Evolutionary conservation across 345 rosid species (phyloP).

Genomic region (Brassica cretica): DNA sequence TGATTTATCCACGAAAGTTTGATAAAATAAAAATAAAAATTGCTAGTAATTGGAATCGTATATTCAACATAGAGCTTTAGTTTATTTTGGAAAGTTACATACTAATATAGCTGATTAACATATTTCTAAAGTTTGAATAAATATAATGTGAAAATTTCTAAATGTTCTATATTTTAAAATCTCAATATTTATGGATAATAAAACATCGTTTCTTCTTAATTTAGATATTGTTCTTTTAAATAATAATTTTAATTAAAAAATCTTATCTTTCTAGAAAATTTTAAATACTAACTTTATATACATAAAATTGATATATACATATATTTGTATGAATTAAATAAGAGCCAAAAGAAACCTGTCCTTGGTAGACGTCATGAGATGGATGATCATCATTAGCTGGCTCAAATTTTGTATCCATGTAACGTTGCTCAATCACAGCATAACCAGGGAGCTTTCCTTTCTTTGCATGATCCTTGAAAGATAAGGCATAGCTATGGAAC

Average conservation of each 20-base stretch:
- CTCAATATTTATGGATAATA: not conserved
- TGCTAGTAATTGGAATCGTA: not conserved
- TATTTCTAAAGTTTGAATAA: not conserved
- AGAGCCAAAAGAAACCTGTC: slow-evolving; percentile 53
- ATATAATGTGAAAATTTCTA: not conserved
- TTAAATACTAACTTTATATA: not conserved
- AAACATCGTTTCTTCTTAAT: not conserved
- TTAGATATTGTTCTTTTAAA: not conserved
- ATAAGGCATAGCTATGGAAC: slow-evolving; percentile 51
- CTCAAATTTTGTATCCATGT: slow-evolving; percentile 49
- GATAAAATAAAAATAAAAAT: not conserved
- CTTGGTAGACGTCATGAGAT: slow-evolving; percentile 86
- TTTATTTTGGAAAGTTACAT: not conserved
- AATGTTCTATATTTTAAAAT: not conserved
- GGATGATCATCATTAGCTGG: slow-evolving; percentile 93
- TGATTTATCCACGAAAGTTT: not conserved
- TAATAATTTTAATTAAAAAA: not conserved
- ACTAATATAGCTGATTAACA: not conserved
- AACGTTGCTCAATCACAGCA: slow-evolving; percentile 83
- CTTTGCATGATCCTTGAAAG: slow-evolving; percentile 56
- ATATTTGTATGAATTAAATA: not conserved
- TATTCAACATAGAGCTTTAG: not conserved
- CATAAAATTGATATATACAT: not conserved
- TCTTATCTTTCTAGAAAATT: not conserved
- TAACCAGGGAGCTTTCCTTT: slow-evolving; percentile 71